Conservation (phyloP, 345 rosid genomes). For the Eutrema yunnanense region DNA sequence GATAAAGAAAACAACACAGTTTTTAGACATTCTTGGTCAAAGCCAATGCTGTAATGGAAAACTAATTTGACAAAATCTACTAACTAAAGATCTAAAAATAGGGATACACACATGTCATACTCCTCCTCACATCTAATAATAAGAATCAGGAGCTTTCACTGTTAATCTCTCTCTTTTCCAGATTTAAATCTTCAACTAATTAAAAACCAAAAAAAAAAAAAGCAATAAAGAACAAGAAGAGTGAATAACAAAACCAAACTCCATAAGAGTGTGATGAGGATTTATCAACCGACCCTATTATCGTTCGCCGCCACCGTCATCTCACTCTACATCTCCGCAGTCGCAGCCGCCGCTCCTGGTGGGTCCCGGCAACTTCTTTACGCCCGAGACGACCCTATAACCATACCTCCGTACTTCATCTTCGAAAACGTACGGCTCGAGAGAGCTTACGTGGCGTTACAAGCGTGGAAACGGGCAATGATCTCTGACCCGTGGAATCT, state of each 20-base stretch:
- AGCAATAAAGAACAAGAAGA: neutral
- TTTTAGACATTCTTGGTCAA: constrained; percentile 22
- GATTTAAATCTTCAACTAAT: neutral
- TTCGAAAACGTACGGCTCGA: constrained; percentile 56
- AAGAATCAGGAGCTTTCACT: constrained; percentile 8
- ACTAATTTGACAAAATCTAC: neutral
- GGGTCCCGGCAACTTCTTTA: constrained; percentile 26
- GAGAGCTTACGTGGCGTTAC: constrained; percentile 70
- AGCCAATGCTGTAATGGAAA: constrained; percentile 4
- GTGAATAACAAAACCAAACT: neutral
- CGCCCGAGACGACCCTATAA: constrained; percentile 25
- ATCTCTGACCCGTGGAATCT: constrained; percentile 59
- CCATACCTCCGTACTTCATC: constrained; percentile 33
- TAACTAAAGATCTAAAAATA: constrained; percentile 16
- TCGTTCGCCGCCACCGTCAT: constrained; percentile 17
- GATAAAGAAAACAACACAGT: neutral
- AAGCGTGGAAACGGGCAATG: constrained; percentile 71
- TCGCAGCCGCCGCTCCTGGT: neutral
- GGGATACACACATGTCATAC: neutral
- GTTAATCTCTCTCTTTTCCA: constrained; percentile 5
- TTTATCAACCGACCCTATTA: neutral
- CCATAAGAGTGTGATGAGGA: constrained; percentile 33
- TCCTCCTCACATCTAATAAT: constrained; percentile 3
- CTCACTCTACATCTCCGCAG: constrained; percentile 16
- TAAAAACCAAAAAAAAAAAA: neutral